Evolutionary conservation across 345 rosid species (phyloP).

Genomic region (Geranium rotundifolium): DNA sequence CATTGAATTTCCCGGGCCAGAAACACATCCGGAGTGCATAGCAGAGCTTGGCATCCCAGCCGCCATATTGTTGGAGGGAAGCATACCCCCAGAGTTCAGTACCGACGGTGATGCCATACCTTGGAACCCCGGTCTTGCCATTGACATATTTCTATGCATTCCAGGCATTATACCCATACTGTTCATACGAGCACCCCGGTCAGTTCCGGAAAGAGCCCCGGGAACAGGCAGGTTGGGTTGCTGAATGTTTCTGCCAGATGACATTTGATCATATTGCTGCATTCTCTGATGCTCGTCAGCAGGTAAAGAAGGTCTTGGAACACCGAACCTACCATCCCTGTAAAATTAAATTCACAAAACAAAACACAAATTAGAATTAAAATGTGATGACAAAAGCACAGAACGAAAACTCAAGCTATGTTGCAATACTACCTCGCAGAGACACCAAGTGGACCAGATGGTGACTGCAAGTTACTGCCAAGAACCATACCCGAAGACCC

Average conservation of each 20-base stretch:
- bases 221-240: constrained; percentile 62
- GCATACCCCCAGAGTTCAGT: constrained; percentile 54
- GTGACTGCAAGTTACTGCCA: constrained; percentile 44
- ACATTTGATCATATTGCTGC: constrained; percentile 60
- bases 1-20: constrained; percentile 66
- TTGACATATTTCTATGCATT: constrained; percentile 54
- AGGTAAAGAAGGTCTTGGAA: constrained; percentile 57
- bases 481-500: constrained; percentile 55
- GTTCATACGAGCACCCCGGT: constrained; percentile 51
- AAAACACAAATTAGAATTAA: constrained; percentile 9
- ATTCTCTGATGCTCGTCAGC: constrained; percentile 76
- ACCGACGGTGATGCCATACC: constrained; percentile 60
- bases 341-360: constrained; percentile 4
- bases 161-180: constrained; percentile 56
- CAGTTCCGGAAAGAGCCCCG: constrained; percentile 57
- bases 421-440: constrained; percentile 40
- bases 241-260: constrained; percentile 55
- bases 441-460: constrained; percentile 49
- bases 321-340: constrained; percentile 71
- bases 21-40: constrained; percentile 56
- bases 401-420: constrained; percentile 9
- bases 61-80: constrained; percentile 38
- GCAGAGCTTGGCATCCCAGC: constrained; percentile 62
- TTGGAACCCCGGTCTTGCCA: constrained; percentile 72
- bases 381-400: constrained; percentile 9